Percentiles rank a stretch among this genome's conserved stretches.
Evolutionary conservation across 164 flowering plant species (phyloP).

Genomic region (Sedum album): DNA sequence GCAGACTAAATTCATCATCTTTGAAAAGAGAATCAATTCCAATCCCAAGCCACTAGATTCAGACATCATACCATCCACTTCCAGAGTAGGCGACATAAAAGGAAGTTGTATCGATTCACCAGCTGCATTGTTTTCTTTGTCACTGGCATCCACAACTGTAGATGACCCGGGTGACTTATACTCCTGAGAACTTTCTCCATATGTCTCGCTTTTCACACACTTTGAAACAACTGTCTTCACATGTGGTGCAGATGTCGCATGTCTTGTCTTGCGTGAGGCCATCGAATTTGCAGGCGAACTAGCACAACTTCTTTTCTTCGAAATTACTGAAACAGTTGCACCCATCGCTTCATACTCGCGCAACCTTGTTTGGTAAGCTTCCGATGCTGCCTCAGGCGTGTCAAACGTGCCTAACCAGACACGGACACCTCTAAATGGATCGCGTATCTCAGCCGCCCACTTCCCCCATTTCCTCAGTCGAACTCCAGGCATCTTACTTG

Average conservation of each 20-base stretch:
- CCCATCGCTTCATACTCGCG: conserved; percentile 26
- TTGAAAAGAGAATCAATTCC: conserved; percentile 11
- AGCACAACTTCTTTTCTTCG: neutral
- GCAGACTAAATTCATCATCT: neutral
- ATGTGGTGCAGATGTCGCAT: too few species aligned
- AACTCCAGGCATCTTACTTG: conserved; percentile 51
- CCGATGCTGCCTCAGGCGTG: conserved; percentile 66
- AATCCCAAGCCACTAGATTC: neutral
- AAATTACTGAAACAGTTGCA: conserved; percentile 9
- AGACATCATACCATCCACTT: neutral
- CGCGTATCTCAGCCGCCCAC: conserved; percentile 95
- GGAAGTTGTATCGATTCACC: neutral
- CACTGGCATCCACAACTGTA: neutral
- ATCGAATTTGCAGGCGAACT: too few species aligned
- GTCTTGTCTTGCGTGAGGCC: too few species aligned
- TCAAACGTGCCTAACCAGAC: conserved; percentile 82
- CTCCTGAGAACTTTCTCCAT: neutral
- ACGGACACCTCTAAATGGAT: conserved; percentile 51
- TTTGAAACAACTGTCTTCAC: neutral
- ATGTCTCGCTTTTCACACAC: neutral
- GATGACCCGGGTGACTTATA: neutral
- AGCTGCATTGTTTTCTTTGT: neutral
- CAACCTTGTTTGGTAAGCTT: conserved; percentile 49
- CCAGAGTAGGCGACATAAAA: neutral
- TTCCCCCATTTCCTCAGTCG: conserved; percentile 87